Conservation (phyloP, 2,329 filamentous ascomycete genomes). For the Colletotrichum trifolii region DNA sequence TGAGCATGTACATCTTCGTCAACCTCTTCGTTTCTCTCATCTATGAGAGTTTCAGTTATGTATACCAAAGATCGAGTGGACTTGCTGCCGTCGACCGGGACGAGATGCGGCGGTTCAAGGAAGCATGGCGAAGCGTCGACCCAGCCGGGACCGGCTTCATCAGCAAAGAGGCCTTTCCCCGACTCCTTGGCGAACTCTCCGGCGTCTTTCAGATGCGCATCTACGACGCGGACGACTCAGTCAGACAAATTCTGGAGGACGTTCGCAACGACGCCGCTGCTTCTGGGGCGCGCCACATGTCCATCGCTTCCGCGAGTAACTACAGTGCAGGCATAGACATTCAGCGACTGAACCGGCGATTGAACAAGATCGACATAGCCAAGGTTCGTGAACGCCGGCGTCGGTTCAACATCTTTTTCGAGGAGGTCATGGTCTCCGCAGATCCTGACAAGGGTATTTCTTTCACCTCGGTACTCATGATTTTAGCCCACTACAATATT, state of each 20-base stretch:
- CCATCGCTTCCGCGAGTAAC: slow-evolving; percentile 63
- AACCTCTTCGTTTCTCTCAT: slow-evolving; percentile 98
- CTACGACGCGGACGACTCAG: slow-evolving; percentile 90
- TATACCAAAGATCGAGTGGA: slow-evolving; percentile 96
- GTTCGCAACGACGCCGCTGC: slow-evolving; percentile 66
- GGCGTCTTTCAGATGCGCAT: slow-evolving; percentile 98
- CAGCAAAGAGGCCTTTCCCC: slow-evolving; percentile 86
- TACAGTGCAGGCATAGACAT: slow-evolving; percentile 75
- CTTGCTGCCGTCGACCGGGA: slow-evolving; percentile 90
- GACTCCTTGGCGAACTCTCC: slow-evolving; percentile 89
- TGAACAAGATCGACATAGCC: slow-evolving; percentile 78
- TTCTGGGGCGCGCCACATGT: slow-evolving; percentile 59
- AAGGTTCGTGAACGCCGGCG: slow-evolving; percentile 80
- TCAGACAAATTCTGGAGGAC: slow-evolving; percentile 87
- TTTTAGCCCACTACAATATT: slow-evolving; percentile 97
- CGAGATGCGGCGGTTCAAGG: slow-evolving; percentile 96
- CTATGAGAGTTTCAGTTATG: slow-evolving; percentile 99
- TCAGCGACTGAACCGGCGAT: slow-evolving; percentile 76
- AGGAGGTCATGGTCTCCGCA: slow-evolving; percentile 93
- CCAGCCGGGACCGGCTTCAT: slow-evolving; percentile 93
- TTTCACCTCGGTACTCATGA: slow-evolving; percentile 93
- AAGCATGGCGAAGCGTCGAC: slow-evolving; percentile 97
- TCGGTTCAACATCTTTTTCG: slow-evolving; percentile 94
- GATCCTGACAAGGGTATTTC: slow-evolving; percentile 90
- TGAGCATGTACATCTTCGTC: slow-evolving; percentile 99